phyloP scores from a whole-genome alignment of 768 basidiomycete species.

The Tricholoma saponaceum region DNA sequence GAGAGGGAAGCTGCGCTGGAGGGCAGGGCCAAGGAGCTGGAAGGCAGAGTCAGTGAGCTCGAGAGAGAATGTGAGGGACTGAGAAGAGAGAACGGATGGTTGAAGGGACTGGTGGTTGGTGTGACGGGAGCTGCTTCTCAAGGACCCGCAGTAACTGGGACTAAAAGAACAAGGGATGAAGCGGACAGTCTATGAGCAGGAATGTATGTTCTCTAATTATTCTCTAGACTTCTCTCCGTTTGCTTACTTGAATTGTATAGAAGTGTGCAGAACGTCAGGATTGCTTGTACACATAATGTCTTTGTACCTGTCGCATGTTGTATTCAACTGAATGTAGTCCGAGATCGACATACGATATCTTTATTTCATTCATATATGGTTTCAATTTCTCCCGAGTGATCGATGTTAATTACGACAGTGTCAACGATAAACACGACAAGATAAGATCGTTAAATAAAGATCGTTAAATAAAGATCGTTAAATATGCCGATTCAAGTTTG shows the following conservation, averaged over 20 bases:
- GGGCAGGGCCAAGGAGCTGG: conserved; percentile 79
- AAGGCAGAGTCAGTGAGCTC: conserved; percentile 70
- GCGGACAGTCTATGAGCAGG: not conserved
- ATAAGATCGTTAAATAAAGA: not conserved
- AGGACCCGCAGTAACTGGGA: conserved; percentile 24
- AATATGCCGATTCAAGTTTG: not conserved
- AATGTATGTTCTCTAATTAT: not conserved
- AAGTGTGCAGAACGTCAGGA: not conserved
- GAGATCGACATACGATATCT: not conserved
- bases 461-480: too few species aligned
- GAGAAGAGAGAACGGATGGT: conserved; percentile 87
- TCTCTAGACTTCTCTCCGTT: not conserved
- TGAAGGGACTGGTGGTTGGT: conserved; percentile 86
- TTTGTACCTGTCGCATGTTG: not conserved
- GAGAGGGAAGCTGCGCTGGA: conserved; percentile 90
- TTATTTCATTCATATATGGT: not conserved
- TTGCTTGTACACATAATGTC: not conserved
- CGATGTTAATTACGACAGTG: too few species aligned
- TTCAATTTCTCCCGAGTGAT: too few species aligned
- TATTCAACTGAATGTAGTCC: not conserved
- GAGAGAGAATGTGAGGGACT: conserved; percentile 91
- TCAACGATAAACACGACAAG: not conserved
- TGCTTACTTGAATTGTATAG: not conserved
- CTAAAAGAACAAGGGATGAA: conserved; percentile 20
- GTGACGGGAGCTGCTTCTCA: conserved; percentile 67